Percentiles rank a stretch among this genome's conserved stretches.
Conservation (phyloP, 1,284 basidiomycete genomes). For the Pterula multifida region DNA sequence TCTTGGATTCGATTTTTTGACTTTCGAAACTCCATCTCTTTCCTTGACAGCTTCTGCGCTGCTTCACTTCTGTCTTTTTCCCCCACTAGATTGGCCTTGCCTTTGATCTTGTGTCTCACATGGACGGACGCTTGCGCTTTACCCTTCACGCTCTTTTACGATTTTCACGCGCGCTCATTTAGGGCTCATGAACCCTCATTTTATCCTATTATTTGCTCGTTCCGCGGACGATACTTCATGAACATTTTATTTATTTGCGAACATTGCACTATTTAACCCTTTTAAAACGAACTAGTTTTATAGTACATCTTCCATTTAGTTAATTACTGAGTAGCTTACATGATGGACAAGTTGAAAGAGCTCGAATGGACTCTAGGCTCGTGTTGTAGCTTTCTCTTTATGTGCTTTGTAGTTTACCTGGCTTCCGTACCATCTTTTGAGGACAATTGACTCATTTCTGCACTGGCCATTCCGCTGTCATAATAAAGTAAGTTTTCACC, state of each 20-base stretch:
- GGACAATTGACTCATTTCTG: too few relatives aligned
- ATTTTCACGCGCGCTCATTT: slow-evolving; percentile 2
- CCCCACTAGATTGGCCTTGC: slow-evolving; percentile 1
- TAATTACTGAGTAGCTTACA: background rate
- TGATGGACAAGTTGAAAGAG: too few relatives aligned
- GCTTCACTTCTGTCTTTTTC: slow-evolving; percentile 2
- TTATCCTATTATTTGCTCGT: background rate
- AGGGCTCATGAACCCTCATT: slow-evolving; percentile 1
- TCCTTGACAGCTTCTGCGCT: background rate
- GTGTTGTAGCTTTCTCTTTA: too few relatives aligned
- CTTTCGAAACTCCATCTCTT: background rate
- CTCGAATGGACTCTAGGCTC: too few relatives aligned
- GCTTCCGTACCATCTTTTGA: too few relatives aligned
- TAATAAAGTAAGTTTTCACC: too few relatives aligned
- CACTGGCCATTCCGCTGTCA: too few relatives aligned
- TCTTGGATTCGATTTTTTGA: slow-evolving; percentile 1
- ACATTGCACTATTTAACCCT: background rate
- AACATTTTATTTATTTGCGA: background rate
- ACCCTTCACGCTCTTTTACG: slow-evolving; percentile 2
- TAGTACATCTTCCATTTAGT: background rate
- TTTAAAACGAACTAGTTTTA: background rate
- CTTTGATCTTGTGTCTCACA: slow-evolving; percentile 2
- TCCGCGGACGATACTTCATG: background rate
- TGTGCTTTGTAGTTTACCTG: too few relatives aligned
- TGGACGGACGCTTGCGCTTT: slow-evolving; percentile 1